Conservation (phyloP, 2,329 filamentous ascomycete genomes). For the Epichloe hybrida region DNA sequence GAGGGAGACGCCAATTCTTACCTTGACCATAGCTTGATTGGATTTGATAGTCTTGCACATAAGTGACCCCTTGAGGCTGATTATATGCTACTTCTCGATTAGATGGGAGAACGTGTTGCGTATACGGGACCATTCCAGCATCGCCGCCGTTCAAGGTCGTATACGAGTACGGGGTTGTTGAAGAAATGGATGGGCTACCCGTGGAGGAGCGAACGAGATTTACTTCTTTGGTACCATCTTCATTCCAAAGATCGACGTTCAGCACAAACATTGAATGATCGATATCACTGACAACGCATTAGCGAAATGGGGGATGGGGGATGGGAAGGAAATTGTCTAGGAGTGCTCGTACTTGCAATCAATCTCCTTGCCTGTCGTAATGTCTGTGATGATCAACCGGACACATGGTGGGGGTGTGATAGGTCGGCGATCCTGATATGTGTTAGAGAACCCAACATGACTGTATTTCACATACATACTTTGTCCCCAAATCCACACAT, state of each 20-base stretch:
- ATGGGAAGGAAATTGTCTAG: not conserved
- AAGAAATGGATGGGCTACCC: slow-evolving; percentile 63
- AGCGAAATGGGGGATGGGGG: not conserved
- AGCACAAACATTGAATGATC: slow-evolving; percentile 36
- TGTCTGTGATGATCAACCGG: slow-evolving; percentile 65
- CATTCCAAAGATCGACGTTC: slow-evolving; percentile 55
- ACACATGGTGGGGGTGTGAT: slow-evolving; percentile 95
- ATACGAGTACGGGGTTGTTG: slow-evolving; percentile 67
- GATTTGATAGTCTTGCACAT: slow-evolving; percentile 20
- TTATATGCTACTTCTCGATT: slow-evolving; percentile 23
- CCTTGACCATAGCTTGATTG: slow-evolving; percentile 20
- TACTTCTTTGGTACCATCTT: slow-evolving; percentile 50
- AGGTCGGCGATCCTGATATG: slow-evolving; percentile 67
- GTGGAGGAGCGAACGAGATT: slow-evolving; percentile 52
- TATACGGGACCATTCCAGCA: slow-evolving; percentile 14
- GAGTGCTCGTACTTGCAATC: slow-evolving; percentile 57
- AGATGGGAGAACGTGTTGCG: slow-evolving; percentile 23
- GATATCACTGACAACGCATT: slow-evolving; percentile 17
- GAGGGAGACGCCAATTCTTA: slow-evolving; percentile 5
- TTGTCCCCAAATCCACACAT: slow-evolving; percentile 99
- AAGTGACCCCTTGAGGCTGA: slow-evolving; percentile 16
- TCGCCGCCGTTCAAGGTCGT: slow-evolving; percentile 30
- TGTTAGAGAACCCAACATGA: not conserved
- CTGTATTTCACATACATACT: slow-evolving; percentile 30
- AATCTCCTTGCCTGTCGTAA: slow-evolving; percentile 62